phyloP scores from a whole-genome alignment of 2,329 filamentous ascomycete genomes.

The Thielaviopsis populi region DNA sequence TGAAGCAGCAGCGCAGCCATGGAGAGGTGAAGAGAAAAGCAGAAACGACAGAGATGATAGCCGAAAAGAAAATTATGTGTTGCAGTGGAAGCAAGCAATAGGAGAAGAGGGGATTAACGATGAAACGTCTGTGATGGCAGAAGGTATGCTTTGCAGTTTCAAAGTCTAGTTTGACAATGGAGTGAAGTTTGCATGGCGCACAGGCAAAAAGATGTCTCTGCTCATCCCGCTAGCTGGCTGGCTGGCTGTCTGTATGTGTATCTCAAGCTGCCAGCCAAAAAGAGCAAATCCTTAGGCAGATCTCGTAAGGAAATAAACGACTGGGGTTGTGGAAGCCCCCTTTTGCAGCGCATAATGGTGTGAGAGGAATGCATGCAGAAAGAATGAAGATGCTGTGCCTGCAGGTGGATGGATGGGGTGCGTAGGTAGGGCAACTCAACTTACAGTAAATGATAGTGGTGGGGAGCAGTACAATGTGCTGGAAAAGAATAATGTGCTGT shows the following conservation, averaged over 20 bases:
- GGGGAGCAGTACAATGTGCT: no score
- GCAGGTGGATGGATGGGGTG: neutral
- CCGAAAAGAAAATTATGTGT: neutral
- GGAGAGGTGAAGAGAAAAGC: neutral
- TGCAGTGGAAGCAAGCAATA: neutral
- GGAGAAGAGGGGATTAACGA: neutral
- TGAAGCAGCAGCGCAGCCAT: neutral
- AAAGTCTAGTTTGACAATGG: neutral
- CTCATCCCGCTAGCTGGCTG: neutral
- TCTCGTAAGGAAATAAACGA: neutral
- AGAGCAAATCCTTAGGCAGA: conserved; percentile 1
- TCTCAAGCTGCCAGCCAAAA: neutral
- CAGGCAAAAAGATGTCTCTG: neutral
- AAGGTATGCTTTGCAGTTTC: neutral
- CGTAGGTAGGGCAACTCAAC: neutral
- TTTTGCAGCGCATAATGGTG: conserved; percentile 3
- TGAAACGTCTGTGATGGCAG: conserved; percentile 1
- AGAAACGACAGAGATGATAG: neutral
- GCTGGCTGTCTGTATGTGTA: neutral
- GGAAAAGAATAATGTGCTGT: neutral
- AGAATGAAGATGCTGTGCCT: neutral
- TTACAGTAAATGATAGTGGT: neutral
- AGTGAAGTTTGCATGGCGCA: neutral
- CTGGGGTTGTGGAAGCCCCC: neutral
- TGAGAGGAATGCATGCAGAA: neutral